These are phyloP conservation scores for Fusarium succisae DNA, from an alignment of 2,329 filamentous ascomycete species.

Conservation along the genomic window DNA sequence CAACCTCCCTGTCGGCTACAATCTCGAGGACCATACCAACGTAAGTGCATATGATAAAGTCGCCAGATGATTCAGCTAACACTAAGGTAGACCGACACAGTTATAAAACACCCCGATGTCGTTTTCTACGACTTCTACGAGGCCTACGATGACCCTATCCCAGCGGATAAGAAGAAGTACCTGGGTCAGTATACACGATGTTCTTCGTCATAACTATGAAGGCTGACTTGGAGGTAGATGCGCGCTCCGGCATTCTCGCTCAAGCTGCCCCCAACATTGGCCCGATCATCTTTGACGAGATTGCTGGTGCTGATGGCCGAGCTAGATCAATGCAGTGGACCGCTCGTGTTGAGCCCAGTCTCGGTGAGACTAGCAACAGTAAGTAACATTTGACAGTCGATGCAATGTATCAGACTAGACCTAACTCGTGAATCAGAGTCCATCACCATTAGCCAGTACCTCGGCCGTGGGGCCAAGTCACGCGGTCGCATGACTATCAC, in stretches of 20 bases:
- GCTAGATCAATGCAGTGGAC: constrained; percentile 11
- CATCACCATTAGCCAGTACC: constrained; percentile 15
- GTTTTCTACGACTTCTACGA: constrained; percentile 14
- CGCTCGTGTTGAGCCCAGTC: constrained; percentile 6
- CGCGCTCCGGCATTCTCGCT: not conserved
- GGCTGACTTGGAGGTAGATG: not conserved
- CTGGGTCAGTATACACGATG: not conserved
- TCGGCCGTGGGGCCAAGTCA: constrained; percentile 12
- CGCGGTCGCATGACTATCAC: constrained; percentile 14
- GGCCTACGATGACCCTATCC: not conserved
- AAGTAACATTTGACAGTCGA: not conserved
- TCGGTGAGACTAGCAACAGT: constrained; percentile 4
- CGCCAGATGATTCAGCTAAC: not conserved
- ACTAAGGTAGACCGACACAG: not conserved
- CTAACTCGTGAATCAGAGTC: not conserved
- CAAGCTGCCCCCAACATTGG: constrained; percentile 16
- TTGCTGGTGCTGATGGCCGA: constrained; percentile 1
- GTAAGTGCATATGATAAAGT: not conserved
- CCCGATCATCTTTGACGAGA: constrained; percentile 9
- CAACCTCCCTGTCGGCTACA: constrained; percentile 9
- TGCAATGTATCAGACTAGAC: not conserved
- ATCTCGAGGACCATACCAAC: constrained; percentile 12
- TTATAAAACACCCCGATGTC: constrained; percentile 2
- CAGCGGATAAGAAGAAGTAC: not conserved
- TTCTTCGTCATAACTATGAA: accelerated